Percentiles rank a stretch among this genome's conserved stretches.
These are phyloP conservation scores for Suillus ampliporus DNA, from an alignment of 768 basidiomycete species.

Conservation along the genomic window DNA sequence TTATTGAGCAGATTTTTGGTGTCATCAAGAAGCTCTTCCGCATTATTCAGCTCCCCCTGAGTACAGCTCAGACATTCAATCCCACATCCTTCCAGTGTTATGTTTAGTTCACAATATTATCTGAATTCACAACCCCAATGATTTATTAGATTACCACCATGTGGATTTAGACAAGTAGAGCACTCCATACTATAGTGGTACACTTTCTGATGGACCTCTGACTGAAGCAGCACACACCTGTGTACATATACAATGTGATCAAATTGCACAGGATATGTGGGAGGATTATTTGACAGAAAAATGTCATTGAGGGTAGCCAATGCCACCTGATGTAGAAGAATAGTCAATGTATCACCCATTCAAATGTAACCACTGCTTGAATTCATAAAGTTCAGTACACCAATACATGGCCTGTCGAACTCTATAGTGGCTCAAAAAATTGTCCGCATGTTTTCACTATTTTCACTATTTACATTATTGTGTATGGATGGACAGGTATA, in stretches of 20 bases:
- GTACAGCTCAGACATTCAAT: slow-evolving; percentile 28
- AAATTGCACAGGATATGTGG: slow-evolving; percentile 27
- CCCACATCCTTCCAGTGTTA: slow-evolving; percentile 24
- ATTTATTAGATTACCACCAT: background rate
- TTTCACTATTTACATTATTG: no score
- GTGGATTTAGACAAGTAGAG: no score
- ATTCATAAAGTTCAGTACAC: no score
- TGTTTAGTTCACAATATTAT: slow-evolving; percentile 33
- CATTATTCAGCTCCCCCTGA: slow-evolving; percentile 17
- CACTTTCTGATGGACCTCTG: background rate
- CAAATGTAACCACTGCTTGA: no score
- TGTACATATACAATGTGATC: slow-evolving; percentile 9
- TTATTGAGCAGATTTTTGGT: slow-evolving; percentile 27
- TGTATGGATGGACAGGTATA: no score
- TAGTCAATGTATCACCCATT: no score
- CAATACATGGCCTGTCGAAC: no score
- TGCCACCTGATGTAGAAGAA: no score
- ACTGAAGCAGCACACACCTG: background rate
- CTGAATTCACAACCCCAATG: slow-evolving; percentile 15
- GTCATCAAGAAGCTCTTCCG: slow-evolving; percentile 25
- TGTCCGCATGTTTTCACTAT: no score
- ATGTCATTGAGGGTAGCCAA: background rate
- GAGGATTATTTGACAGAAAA: slow-evolving; percentile 12
- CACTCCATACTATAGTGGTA: no score
- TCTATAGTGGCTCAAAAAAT: no score